Percentiles rank a stretch among this genome's conserved stretches.
These are phyloP conservation scores for Lumnitzera racemosa DNA, from an alignment of 345 rosid genomes.

Conservation along the genomic window DNA sequence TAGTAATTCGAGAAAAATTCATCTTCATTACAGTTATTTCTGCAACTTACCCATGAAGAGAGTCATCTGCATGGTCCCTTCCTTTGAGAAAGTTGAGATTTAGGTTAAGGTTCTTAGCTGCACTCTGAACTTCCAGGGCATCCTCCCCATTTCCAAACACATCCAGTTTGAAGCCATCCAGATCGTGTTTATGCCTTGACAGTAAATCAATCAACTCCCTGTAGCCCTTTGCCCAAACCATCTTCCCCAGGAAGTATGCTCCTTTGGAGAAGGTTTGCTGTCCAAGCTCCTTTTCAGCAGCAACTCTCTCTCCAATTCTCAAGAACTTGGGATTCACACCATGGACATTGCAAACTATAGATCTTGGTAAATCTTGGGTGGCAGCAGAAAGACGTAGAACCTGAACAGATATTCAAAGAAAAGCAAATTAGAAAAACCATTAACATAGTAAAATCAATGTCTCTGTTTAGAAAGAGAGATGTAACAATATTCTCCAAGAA, in stretches of 20 bases:
- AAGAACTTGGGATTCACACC: conserved; percentile 95
- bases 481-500: background rate
- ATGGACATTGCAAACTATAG: conserved; percentile 89
- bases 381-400: conserved; percentile 97
- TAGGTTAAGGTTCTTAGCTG: conserved; percentile 60
- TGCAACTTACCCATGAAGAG: conserved; percentile 72
- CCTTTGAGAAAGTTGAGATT: conserved; percentile 85
- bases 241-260: conserved; percentile 92
- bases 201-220: conserved; percentile 82
- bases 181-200: conserved; percentile 69
- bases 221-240: conserved; percentile 99
- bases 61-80: conserved; percentile 89
- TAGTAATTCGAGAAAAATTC: background rate
- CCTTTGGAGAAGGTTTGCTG: conserved; percentile 93
- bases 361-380: conserved; percentile 87
- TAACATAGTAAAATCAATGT: too few species aligned
- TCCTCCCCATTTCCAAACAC: conserved; percentile 98
- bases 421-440: background rate
- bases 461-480: background rate
- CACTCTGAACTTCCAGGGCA: conserved; percentile 68
- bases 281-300: conserved; percentile 77
- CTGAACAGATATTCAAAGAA: conserved; percentile 26
- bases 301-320: conserved; percentile 79
- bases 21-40: background rate
- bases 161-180: conserved; percentile 77